Evolutionary conservation across 352 stramenopile genomes (phyloP).

Genomic region (Pythium angustatum): DNA sequence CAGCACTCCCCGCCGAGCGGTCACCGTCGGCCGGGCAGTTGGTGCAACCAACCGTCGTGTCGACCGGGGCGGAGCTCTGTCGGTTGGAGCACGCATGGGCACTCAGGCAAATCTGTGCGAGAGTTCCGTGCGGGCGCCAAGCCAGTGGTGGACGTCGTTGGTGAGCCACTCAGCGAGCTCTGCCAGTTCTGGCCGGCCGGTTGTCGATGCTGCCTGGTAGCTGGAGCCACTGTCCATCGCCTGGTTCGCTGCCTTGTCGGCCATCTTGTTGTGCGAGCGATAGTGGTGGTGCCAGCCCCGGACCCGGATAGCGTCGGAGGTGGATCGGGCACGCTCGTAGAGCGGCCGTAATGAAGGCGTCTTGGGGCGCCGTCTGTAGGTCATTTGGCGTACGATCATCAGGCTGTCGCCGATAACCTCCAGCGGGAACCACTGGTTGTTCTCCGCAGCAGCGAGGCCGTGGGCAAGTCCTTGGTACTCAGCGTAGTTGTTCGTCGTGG

Average conservation of each 20-base stretch:
- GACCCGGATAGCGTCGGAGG: not conserved
- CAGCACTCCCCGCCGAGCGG: no score
- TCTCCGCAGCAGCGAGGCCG: not conserved
- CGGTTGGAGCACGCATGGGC: no score
- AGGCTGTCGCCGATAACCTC: constrained; percentile 13
- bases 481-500: constrained; percentile 13
- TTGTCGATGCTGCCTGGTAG: not conserved
- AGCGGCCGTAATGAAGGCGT: not conserved
- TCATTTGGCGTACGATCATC: constrained; percentile 10
- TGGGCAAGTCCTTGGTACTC: constrained; percentile 10
- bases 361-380: not conserved
- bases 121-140: no score
- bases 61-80: no score
- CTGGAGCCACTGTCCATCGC: constrained; percentile 5
- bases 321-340: not conserved
- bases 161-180: not conserved
- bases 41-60: no score
- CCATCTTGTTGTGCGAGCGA: constrained; percentile 13
- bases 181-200: not conserved
- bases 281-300: constrained; percentile 14
- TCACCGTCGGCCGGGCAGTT: no score
- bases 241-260: constrained; percentile 13
- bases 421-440: not conserved
- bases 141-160: not conserved
- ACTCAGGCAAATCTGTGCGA: no score